Conservation (phyloP, 1,139 yeast genomes). For the Magnusiomyces tetraspermus region DNA sequence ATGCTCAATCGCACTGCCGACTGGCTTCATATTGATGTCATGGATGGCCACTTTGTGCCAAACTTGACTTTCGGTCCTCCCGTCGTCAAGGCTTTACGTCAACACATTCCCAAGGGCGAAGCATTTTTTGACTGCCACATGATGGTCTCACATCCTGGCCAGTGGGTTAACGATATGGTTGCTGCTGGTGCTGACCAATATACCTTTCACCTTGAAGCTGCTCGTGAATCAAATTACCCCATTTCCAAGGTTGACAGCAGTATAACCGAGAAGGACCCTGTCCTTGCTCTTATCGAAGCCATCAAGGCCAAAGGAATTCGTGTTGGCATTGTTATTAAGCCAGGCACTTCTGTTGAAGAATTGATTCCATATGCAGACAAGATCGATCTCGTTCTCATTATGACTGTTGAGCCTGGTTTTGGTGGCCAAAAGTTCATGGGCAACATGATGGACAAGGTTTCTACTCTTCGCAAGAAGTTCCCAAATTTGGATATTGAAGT, state of each 20-base stretch:
- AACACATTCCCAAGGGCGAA: constrained; percentile 57
- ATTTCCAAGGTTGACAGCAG: neutral
- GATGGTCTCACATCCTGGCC: constrained; percentile 95
- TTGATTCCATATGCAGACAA: constrained; percentile 65
- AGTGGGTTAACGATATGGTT: constrained; percentile 91
- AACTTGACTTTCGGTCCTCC: constrained; percentile 93
- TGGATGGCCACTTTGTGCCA: constrained; percentile 99
- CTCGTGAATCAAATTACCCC: constrained; percentile 27
- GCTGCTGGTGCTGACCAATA: constrained; percentile 94
- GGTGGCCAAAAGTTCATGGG: constrained; percentile 97
- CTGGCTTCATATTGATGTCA: constrained; percentile 96
- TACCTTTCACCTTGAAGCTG: constrained; percentile 93
- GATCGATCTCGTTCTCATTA: constrained; percentile 85
- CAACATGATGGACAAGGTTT: constrained; percentile 94
- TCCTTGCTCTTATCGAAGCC: constrained; percentile 52
- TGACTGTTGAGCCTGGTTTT: constrained; percentile 99
- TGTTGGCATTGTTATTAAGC: constrained; percentile 93
- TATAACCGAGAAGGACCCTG: constrained; percentile 46
- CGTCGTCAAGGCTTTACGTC: constrained; percentile 68
- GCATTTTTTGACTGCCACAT: constrained; percentile 96
- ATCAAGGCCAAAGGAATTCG: constrained; percentile 77
- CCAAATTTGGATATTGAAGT: constrained; percentile 86
- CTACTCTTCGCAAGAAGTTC: constrained; percentile 55
- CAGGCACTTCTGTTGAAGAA: constrained; percentile 83
- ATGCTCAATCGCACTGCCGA: constrained; percentile 73